These are phyloP conservation scores for Plenodomus lindquistii DNA, from an alignment of 2,329 filamentous ascomycete genomes.

Conservation along the genomic window DNA sequence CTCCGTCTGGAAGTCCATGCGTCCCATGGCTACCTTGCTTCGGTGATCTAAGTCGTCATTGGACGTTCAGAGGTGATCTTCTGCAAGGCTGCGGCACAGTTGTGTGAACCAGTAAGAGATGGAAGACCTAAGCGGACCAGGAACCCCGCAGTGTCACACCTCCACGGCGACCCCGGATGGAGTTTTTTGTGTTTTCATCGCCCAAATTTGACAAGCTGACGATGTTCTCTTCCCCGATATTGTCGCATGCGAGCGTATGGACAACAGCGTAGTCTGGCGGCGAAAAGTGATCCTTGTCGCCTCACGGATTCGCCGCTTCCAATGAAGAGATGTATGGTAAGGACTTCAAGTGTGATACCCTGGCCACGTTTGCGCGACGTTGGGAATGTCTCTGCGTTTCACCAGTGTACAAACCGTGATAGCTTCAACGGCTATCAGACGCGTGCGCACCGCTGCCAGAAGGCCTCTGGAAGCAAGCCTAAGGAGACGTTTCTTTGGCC, in stretches of 20 bases:
- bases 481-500: not conserved
- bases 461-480: not conserved
- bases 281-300: not conserved
- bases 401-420: no score
- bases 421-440: not conserved
- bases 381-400: no score
- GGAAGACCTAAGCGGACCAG: not conserved
- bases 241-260: not conserved
- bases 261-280: not conserved
- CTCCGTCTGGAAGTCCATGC: not conserved
- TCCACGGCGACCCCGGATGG: not conserved
- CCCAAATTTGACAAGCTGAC: not conserved
- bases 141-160: not conserved
- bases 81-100: not conserved
- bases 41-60: not conserved
- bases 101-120: not conserved
- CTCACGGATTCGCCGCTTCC: no score
- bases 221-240: not conserved
- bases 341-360: no score
- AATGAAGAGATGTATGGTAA: no score
- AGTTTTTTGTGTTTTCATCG: not conserved
- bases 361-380: no score
- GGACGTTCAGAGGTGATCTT: not conserved
- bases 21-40: not conserved
- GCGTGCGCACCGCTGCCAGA: not conserved